Evolutionary conservation across 129 eudicot species (phyloP), one percentile per base, ranked within the genome.

Genomic region (Flaveria ramosissima): DNA sequence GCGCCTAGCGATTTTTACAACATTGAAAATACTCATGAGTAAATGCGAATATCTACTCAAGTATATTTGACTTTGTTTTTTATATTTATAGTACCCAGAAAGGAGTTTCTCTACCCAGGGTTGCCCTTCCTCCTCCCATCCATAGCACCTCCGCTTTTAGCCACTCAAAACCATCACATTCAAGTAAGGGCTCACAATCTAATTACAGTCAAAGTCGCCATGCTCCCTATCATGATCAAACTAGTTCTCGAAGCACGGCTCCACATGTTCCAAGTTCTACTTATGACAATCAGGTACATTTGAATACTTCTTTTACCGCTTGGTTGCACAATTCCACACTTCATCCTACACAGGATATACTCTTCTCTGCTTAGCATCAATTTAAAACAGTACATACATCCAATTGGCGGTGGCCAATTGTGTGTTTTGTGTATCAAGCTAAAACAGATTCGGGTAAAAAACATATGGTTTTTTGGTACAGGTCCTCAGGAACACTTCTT

Each of bases 91-190:
- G 61, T 6, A 53, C 7, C 5, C 61, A 7, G 12, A 53, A 53
- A 53, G 61, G 61, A 6, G 61, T 53, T 53, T 4, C 56, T 4
- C 23, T 23, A 17, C 23, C 1, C 61, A 17, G 24, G 61, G 24
- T 53, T 53, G 61, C 61, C 23, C 61, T 53, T 53, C 61, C 61
- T 53, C 61, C 61, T 53, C 61, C 61, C 24, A 53, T 17, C 7
- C 24, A 53, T n/a, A 53, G 61, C 10, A 9, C 11, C 19, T 53
- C 61, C 61, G 5, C 26, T 53, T 53, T 53, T 53, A 53, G 23
- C 61, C 24, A 53, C 61, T 53, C 61, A 53, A 53, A 53, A 53
- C 61, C 61, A 19, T 53, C 61, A 7, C 3, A 53, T 17, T n/a
- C 61, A n/a, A 53, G 23, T 53, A 53, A 53, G 24, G 23, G 61